Conservation (phyloP, 2,329 filamentous ascomycete genomes). For the Aureobasidium namibiae region DNA sequence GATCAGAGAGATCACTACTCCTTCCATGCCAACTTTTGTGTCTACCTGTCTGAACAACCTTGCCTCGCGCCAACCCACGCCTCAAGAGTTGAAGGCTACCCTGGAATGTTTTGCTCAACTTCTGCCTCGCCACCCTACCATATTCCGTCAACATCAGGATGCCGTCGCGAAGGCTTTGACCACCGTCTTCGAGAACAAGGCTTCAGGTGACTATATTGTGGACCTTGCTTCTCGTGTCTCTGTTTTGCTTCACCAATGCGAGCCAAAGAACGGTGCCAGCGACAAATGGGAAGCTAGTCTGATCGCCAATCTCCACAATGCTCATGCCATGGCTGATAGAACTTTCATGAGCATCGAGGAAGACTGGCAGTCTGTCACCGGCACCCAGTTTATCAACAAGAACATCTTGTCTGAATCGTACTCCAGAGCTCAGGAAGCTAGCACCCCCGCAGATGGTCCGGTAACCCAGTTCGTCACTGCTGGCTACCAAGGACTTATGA, state of each 20-base stretch:
- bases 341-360: constrained; percentile 73
- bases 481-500: constrained; percentile 61
- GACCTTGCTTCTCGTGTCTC: constrained; percentile 12
- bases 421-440: not conserved
- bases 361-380: constrained; percentile 62
- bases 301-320: constrained; percentile 51
- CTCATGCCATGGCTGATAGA: constrained; percentile 65
- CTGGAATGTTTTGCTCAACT: constrained; percentile 64
- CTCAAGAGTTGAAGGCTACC: constrained; percentile 49
- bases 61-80: constrained; percentile 28
- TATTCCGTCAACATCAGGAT: constrained; percentile 66
- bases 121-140: constrained; percentile 72
- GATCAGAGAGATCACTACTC: constrained; percentile 79
- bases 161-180: constrained; percentile 58
- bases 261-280: constrained; percentile 66
- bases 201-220: not conserved
- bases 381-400: constrained; percentile 9
- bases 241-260: constrained; percentile 68
- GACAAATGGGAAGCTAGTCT: constrained; percentile 72
- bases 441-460: not conserved
- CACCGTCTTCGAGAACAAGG: constrained; percentile 39
- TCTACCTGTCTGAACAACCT: constrained; percentile 62
- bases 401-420: not conserved
- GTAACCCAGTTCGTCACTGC: constrained; percentile 43
- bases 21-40: constrained; percentile 66